Base-by-base conservation (phyloP, 2,329 filamentous ascomycete genomes). In the Laburnicola sp. region DNA sequence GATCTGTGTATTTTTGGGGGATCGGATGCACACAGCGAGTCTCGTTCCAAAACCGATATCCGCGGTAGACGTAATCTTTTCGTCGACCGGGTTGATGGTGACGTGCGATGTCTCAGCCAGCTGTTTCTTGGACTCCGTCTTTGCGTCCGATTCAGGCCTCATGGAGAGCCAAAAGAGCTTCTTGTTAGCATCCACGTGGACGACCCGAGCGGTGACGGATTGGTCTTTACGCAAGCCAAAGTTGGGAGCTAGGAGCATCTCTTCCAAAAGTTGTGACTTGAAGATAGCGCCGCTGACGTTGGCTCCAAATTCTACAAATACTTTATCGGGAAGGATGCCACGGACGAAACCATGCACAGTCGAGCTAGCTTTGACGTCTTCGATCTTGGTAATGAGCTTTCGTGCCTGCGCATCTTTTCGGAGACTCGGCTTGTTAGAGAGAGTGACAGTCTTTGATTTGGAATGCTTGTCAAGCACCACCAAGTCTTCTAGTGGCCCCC, bases 221-320 rank as follows among this genome's bases (percentile, higher is more conserved):
- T 97, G 89, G 53, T 86, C 82, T 66, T 86, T 88, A 49, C 85
- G 81, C 71, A 96, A 76, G 11, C 91, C 92, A 72, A 96, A 97
- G 50, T 89, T 83, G 2, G 86, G 81, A 58, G 87, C 79, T 9
- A 79, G 76, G 40, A 85, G 80, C 57, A 83, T 82, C 32, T 91
- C 88, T n/a, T 84, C 79, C 2, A 87, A 80, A 41, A 99, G 78
- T 64, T 91, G 86, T 21, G 84, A 84, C 73, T 89, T 93, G 32
- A 91, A 90, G 27, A 97, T 77, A 36, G 97, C 76, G 10, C 89
- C 93, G 39, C 85, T 88, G 16, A 96, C 75, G 30, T 83, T 85
- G 61, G 86, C 88, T 35, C 86, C 85, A 70, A 97, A 97, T 65
- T 95, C 87, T n/a, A 97, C 83, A 64, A 96, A 97, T 8, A 92